These are phyloP conservation scores for Sphagnum fallax DNA, from an alignment of 228 moss, liverwort and hornwort genomes.

Conservation along the genomic window DNA sequence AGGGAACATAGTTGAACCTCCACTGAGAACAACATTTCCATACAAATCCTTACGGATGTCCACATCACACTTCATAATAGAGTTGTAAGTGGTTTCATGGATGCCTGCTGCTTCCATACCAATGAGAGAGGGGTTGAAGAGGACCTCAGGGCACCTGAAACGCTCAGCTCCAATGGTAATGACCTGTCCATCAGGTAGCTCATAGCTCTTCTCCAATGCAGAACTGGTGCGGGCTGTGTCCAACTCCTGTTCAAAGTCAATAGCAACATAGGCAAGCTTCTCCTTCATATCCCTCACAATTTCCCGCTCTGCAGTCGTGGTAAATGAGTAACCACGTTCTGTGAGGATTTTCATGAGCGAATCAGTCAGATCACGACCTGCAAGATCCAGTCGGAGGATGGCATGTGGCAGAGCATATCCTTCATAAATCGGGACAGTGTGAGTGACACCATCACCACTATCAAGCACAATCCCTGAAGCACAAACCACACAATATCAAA, in stretches of 20 bases:
- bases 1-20: conserved; percentile 22
- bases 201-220: conserved; percentile 40
- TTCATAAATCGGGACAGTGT: conserved; percentile 54
- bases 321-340: conserved; percentile 46
- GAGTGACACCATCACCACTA: conserved; percentile 47
- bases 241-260: conserved; percentile 46
- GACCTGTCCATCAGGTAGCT: conserved; percentile 41
- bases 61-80: conserved; percentile 57
- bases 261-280: conserved; percentile 42
- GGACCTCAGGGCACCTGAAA: conserved; percentile 39
- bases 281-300: conserved; percentile 55
- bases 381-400: conserved; percentile 37
- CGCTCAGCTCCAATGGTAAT: conserved; percentile 39
- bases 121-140: conserved; percentile 42
- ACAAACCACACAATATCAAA: neutral
- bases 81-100: conserved; percentile 49
- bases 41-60: conserved; percentile 35
- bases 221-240: conserved; percentile 31
- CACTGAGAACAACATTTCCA: conserved; percentile 20
- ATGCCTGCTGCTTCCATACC: conserved; percentile 44
- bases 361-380: conserved; percentile 39
- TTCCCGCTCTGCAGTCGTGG: conserved; percentile 38
- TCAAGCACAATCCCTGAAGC: conserved; percentile 46
- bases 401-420: conserved; percentile 44
- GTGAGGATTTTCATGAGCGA: conserved; percentile 47